Evolutionary conservation across 2,329 filamentous ascomycete species (phyloP).

Genomic region (Ophioceras dolichostomum): DNA sequence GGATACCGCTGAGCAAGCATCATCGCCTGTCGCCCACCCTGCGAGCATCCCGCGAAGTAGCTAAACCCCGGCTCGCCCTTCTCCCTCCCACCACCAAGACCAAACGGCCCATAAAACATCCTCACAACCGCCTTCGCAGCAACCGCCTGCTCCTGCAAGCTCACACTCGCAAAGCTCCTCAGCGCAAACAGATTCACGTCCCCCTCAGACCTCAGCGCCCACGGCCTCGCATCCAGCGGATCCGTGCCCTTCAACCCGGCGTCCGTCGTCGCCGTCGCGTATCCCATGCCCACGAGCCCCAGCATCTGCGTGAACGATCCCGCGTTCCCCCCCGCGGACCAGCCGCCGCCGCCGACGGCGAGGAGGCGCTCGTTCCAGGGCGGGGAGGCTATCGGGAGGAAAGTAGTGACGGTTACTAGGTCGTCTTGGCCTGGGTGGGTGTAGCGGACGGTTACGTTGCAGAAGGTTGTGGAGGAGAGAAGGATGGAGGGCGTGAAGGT

Average conservation of each 20-base stretch:
- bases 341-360: constrained; percentile 23
- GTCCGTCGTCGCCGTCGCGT: constrained; percentile 13
- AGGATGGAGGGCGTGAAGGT: not conserved
- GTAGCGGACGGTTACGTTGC: constrained; percentile 28
- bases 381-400: constrained; percentile 15
- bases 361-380: constrained; percentile 23
- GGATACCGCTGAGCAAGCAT: constrained; percentile 36
- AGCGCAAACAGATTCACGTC: constrained; percentile 11
- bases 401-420: constrained; percentile 18
- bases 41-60: constrained; percentile 35
- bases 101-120: constrained; percentile 30
- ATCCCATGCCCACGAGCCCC: constrained; percentile 11
- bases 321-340: constrained; percentile 12
- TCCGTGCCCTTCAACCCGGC: constrained; percentile 8
- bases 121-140: constrained; percentile 23
- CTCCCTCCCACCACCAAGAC: not conserved
- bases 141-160: constrained; percentile 17
- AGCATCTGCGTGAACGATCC: constrained; percentile 11
- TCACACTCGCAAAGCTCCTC: constrained; percentile 9
- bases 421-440: constrained; percentile 27
- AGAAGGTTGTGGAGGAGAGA: constrained; percentile 12
- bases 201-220: constrained; percentile 11
- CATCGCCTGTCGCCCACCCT: constrained; percentile 39
- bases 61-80: constrained; percentile 15
- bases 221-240: constrained; percentile 3